Percentiles rank a stretch among this genome's conserved stretches.
Conservation (phyloP, 768 basidiomycete species). For the Mycena galericulata region DNA sequence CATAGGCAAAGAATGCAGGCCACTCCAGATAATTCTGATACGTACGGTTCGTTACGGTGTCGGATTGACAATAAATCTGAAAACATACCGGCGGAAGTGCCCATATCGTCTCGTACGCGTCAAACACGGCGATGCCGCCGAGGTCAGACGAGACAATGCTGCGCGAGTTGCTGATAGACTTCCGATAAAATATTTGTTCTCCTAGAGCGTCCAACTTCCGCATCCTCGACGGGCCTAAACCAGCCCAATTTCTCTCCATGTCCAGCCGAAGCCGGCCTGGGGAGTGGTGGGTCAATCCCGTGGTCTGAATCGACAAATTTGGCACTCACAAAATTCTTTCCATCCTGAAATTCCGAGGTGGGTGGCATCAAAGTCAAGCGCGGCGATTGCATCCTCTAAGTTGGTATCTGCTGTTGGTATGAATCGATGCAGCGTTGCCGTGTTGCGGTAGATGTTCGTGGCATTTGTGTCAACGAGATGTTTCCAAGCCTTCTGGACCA, state of each 20-base stretch:
- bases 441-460: conserved; percentile 8
- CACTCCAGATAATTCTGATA: conserved; percentile 5
- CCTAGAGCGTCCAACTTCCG: background rate
- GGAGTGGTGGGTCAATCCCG: background rate
- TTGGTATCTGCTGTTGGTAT: background rate
- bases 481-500: conserved; percentile 5
- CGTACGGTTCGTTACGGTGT: background rate
- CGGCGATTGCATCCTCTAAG: background rate
- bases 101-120: background rate
- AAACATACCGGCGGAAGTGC: conserved; percentile 1
- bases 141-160: background rate
- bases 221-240: background rate
- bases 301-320: background rate
- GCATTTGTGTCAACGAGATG: conserved; percentile 3
- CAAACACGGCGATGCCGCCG: background rate
- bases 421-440: conserved; percentile 10
- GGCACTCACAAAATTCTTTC: conserved; percentile 14
- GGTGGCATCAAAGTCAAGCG: background rate
- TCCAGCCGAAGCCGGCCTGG: background rate
- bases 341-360: background rate
- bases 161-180: background rate
- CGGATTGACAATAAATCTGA: background rate
- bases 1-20: conserved; percentile 3
- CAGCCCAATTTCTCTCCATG: conserved; percentile 14
- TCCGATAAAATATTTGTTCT: background rate